Conservation (phyloP, 2,329 filamentous ascomycete species). For the Stachybotrys elegans region DNA sequence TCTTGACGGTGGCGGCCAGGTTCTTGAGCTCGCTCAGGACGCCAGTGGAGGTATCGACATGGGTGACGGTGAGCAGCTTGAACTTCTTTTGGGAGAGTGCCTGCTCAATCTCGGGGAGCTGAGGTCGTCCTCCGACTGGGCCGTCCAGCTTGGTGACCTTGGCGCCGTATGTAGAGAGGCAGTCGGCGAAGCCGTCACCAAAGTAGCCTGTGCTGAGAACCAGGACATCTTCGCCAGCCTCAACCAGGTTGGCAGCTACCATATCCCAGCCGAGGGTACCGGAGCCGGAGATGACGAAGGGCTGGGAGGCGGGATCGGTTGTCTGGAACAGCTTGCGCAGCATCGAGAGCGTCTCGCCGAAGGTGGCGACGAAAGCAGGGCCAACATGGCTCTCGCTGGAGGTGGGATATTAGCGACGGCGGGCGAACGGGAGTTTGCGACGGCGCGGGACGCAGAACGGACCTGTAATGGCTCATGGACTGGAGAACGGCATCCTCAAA, state of each 20-base stretch:
- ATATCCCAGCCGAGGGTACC: conserved; percentile 97
- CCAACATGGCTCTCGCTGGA: conserved; percentile 88
- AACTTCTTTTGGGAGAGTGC: conserved; percentile 87
- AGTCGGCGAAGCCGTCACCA: conserved; percentile 89
- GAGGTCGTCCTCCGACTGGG: conserved; percentile 80
- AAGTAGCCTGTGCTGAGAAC: conserved; percentile 98
- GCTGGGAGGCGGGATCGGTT: conserved; percentile 74
- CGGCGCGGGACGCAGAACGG: conserved; percentile 20
- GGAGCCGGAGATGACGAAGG: conserved; percentile 89
- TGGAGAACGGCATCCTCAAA: conserved; percentile 95
- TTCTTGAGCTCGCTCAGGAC: conserved; percentile 87
- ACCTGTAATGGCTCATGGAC: conserved; percentile 94
- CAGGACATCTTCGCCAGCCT: conserved; percentile 83
- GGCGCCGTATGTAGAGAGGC: conserved; percentile 84
- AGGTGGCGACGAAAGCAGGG: conserved; percentile 79
- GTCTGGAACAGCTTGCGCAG: conserved; percentile 94
- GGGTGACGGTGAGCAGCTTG: conserved; percentile 91
- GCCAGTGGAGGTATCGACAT: conserved; percentile 95
- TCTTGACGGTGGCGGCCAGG: conserved; percentile 75
- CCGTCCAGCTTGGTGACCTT: conserved; percentile 87
- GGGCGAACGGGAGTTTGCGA: neutral
- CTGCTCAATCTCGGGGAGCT: conserved; percentile 81
- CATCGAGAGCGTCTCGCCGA: conserved; percentile 83
- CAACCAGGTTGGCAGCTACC: conserved; percentile 86
- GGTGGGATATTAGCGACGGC: neutral